A percentile compares a stretch with the other conserved stretches of the same genome.
Evolutionary conservation across 2,329 filamentous ascomycete species (phyloP).

Genomic region (Raffaelea arxii): DNA sequence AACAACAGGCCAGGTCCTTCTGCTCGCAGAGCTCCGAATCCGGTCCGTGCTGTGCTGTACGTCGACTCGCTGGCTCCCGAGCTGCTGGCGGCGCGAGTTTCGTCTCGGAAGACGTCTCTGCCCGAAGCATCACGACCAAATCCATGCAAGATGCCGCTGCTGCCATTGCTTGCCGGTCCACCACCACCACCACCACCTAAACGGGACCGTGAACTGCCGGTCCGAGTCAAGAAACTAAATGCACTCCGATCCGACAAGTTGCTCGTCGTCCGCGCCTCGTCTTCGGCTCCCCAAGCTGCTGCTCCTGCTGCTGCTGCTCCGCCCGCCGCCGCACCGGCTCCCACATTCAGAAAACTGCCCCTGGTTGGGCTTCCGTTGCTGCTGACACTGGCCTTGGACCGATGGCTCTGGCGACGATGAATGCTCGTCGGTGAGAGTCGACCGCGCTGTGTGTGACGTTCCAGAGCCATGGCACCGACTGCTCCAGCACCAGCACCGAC

Average conservation of each 20-base stretch:
- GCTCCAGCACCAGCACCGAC: not conserved
- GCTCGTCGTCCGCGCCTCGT: constrained; percentile 44
- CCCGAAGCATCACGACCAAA: too few relatives aligned
- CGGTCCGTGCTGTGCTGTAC: constrained; percentile 34
- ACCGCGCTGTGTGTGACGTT: constrained; percentile 13
- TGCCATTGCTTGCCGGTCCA: constrained; percentile 11
- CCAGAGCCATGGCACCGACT: not conserved
- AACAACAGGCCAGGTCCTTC: constrained; percentile 40
- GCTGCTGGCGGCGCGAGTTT: constrained; percentile 20
- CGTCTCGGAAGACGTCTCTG: not conserved
- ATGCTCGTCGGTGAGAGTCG: constrained; percentile 26
- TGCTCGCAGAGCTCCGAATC: constrained; percentile 40
- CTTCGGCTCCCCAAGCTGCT: constrained; percentile 19
- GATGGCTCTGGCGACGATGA: constrained; percentile 22
- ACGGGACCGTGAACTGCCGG: constrained; percentile 22
- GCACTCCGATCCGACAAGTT: constrained; percentile 45
- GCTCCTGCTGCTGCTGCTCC: not conserved
- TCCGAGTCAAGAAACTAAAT: constrained; percentile 23
- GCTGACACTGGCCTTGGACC: constrained; percentile 17
- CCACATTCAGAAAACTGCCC: constrained; percentile 6
- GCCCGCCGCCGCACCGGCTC: too few relatives aligned
- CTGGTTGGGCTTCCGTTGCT: constrained; percentile 15
- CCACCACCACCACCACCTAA: constrained; percentile 13
- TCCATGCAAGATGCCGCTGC: too few relatives aligned
- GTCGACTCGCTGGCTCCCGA: constrained; percentile 29